These are phyloP conservation scores for Thalassiosira profunda DNA, from an alignment of 108 stramenopile genomes.

Conservation along the genomic window DNA sequence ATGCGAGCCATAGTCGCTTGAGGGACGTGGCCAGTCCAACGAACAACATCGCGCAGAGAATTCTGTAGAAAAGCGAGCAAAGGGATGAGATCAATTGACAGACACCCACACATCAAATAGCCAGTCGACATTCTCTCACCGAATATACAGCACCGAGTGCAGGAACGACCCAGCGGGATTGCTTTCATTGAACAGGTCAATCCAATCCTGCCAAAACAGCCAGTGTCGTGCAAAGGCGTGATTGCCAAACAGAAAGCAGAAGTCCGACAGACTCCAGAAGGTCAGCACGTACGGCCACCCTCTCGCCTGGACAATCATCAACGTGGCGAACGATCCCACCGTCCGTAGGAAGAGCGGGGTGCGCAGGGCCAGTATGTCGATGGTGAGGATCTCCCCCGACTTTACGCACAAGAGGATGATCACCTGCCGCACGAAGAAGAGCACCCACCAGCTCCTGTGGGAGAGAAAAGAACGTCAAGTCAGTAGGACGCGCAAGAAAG, in stretches of 20 bases:
- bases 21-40: slow-evolving; percentile 57
- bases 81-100: background rate
- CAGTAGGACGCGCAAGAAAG: too few species aligned
- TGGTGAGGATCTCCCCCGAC: slow-evolving; percentile 44
- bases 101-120: too few species aligned
- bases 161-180: slow-evolving; percentile 56
- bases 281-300: slow-evolving; percentile 54
- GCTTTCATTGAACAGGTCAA: slow-evolving; percentile 46
- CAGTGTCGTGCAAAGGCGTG: slow-evolving; percentile 51
- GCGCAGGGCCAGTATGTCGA: slow-evolving; percentile 54
- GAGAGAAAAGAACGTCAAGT: too few species aligned
- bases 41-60: slow-evolving; percentile 47
- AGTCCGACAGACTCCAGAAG: slow-evolving; percentile 45
- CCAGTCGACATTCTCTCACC: too few species aligned
- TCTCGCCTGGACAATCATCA: slow-evolving; percentile 62
- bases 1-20: slow-evolving; percentile 67
- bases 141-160: slow-evolving; percentile 17
- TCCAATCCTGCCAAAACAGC: slow-evolving; percentile 53
- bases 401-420: slow-evolving; percentile 29
- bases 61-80: slow-evolving; percentile 20
- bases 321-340: slow-evolving; percentile 55
- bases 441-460: slow-evolving; percentile 45
- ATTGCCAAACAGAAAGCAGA: slow-evolving; percentile 39
- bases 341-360: slow-evolving; percentile 42
- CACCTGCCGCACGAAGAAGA: slow-evolving; percentile 37